Base-by-base conservation (phyloP, 768 basidiomycete species). In the Boletales sp. region DNA sequence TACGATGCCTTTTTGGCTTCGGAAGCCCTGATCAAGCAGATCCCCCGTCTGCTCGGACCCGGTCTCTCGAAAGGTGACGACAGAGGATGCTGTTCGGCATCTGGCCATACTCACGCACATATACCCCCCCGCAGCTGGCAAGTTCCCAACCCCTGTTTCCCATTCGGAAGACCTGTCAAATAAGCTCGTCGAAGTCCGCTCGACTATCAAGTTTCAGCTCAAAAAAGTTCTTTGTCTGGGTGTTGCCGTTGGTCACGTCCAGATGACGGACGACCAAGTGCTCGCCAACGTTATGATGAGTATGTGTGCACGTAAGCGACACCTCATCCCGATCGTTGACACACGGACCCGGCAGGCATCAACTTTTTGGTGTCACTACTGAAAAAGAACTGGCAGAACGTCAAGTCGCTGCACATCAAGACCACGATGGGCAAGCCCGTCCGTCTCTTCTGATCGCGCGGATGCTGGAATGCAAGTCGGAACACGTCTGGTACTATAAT, bases 301-400 rank as follows among this genome's bases (percentile, higher is more conserved):
- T 93, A 62, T 45, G 87, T 70, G 27, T 14, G 11, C 7, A 14
- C 11, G 7, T 24, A 27, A 18, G 15, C 35, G 4, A 11, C 8
- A 10, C 10, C 35, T 37, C 17, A 24, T 11, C 37, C 18, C 10
- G 17, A n/a, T 17, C 17, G 35, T 38, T 12, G 5, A 51, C 13
- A 55, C 52, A 54, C 59, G 47, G 24, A n/a, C 24, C 30, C 30
- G 39, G 35, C 34, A 92, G 90, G 91, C 73, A 95, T 98, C 82
- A 99, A 99, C 86, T 99, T 99, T 84, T 82, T 99, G 64, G 93
- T 99, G 66, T 98, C 97, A 17, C 76, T 99, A 54, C 84, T 99
- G 70, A 98, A 98, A 84, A 99, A 99, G 83, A 90, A 95, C 78
- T 92, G 94, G 94, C 97, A 98, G 74, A 99, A 98, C 76, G 87